Percentiles rank a stretch among this genome's conserved stretches.
Evolutionary conservation across 73 alveolate species (phyloP).

Genomic region (Tetrahymena borealis): DNA sequence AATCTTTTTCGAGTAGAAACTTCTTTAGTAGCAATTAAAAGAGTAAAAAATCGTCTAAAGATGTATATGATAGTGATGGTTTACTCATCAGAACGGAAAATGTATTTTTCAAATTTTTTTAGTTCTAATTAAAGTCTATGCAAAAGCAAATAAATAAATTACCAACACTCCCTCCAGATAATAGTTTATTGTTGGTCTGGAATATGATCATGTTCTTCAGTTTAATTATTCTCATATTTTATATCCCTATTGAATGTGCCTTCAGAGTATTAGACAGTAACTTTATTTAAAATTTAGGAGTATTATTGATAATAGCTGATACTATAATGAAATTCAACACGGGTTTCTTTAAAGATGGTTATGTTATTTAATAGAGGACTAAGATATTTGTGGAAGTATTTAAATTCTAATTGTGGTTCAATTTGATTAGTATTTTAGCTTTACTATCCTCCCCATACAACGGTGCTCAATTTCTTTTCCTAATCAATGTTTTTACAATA

Average conservation of each 20-base stretch:
- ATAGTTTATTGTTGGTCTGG: neutral
- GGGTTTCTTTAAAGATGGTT: neutral
- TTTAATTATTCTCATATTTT: neutral
- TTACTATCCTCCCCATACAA: neutral
- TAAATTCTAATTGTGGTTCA: neutral
- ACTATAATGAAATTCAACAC: neutral
- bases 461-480: neutral
- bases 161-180: neutral
- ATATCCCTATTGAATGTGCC: neutral
- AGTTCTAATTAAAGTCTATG: neutral
- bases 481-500: neutral
- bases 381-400: neutral
- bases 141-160: neutral
- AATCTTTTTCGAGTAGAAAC: neutral
- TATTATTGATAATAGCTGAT: neutral
- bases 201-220: neutral
- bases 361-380: neutral
- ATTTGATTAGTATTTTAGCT: neutral
- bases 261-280: neutral
- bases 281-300: neutral
- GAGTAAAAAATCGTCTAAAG: neutral
- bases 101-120: neutral
- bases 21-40: neutral
- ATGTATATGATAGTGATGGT: neutral
- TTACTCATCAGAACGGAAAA: neutral